Base-by-base conservation (phyloP, 2,329 filamentous ascomycete species). In the Emericellopsis atlantica region DNA sequence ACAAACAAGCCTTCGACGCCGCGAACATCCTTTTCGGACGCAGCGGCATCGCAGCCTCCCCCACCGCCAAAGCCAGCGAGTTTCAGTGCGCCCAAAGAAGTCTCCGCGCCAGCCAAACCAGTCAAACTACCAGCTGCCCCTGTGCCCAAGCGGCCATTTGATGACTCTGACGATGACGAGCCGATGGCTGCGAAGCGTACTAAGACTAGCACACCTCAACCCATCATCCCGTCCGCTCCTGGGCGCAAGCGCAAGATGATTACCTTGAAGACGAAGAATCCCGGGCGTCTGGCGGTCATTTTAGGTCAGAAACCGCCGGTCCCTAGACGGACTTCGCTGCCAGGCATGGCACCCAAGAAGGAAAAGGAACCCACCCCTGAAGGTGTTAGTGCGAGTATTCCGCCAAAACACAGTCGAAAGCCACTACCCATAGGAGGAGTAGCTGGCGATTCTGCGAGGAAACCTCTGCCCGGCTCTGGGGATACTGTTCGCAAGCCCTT, bases 111-210 rank as follows among this genome's bases (percentile, higher is more conserved):
- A 12, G 26, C 32, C 40, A 10, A 42, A 38, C 21, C n/a, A 35
- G 12, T 10, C 35, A 21, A 15, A 10, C 12, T 10, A 18, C 26
- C 11, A 42, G 9, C 52, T 51, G 15, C 36, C 48, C 15, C 45
- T 50, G 4, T 43, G 7, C 43, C 47, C 23, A 66, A 66, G 44
- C 54, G 62, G 14, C 53, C 61, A 15, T 58, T 57, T 3, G 51
- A 59, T 29, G 62, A 64, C 12, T 62, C 60, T 42, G 54, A 58
- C 5, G 60, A 62, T 32, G 47, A 50, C 22, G 47, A 53, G 1
- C 62, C 62, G 2, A 29, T 29, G 26, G 56, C 54, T 22, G 51
- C 60, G 1, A 66, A 66, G 50, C 55, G 62, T 11, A 55, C 60
- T 5, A 66, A 65, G 49, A 52, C 55, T 6, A 58, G 61, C 38